Base-by-base conservation (phyloP, 164 flowering plant species). In the Magnolia kwangsiensis region DNA sequence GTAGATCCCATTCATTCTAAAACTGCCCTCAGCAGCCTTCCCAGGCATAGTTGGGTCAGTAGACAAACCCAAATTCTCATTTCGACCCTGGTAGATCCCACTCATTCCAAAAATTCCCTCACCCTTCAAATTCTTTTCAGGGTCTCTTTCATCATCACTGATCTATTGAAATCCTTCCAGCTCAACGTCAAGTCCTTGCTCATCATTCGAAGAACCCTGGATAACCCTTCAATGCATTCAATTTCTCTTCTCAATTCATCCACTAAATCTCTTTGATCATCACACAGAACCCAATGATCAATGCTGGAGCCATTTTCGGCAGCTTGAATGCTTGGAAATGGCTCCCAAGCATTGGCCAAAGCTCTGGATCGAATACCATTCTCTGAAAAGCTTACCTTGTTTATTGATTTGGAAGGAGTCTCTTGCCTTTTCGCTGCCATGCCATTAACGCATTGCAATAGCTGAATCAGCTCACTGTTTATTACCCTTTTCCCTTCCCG, bases 61-160 rank as follows among this genome's bases (percentile, higher is more conserved):
- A 58, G 13, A 64, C n/a, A 64, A 16, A 64, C 8, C 58, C 76
- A 82, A 77, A 76, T 87, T 80, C 77, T 85, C 90, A 83, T 86
- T 73, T 61, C 59, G 66, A 63, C 23, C 68, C 87, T 88, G 3
- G 85, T 86, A 84, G 88, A 85, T 65, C 84, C 84, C 84, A 90
- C 90, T 76, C 24, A 80, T 82, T 85, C 85, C 80, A 85, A 87
- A 67, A 72, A 75, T 79, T 78, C 83, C 82, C 27, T 79, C 68
- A 63, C 61, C 37, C 4, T 23, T n/a, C 10, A 71, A 64, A 67
- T 8, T 13, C 19, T 27, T 67, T 67, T 49, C 18, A 24, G 45
- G n/a, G 71, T 45, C 69, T 19, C 64, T 76, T 55, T 76, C 83
- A 31, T 79, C 74, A 67, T 77, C 87, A 80, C 77, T 73, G n/a